Base-by-base conservation (phyloP, 371 early-diverging fungal species). In the Catenaria anguillulae region DNA sequence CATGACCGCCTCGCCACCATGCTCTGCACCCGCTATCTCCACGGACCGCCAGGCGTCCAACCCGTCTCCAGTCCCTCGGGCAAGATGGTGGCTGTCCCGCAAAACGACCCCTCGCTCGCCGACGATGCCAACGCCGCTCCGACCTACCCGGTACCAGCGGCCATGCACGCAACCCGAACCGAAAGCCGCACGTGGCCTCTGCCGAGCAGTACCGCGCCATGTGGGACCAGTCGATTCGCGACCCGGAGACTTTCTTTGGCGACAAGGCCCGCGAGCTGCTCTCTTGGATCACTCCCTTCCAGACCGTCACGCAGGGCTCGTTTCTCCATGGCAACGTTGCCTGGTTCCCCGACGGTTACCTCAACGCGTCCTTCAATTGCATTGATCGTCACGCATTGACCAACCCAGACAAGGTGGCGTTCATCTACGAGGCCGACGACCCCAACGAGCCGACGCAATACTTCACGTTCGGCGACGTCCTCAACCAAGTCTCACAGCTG, bases 311-410 rank as follows among this genome's bases (percentile, higher is more conserved):
- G 26, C 64, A 68, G 31, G 89, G 89, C 36, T 68, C 75, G 34
- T 82, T 93, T 56, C 65, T 75, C 4, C 71, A 76, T 34, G 93
- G 92, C 60, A 81, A 92, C 67, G 81, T 90, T 55, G 82, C 85
- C 60, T 97, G 96, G 95, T 98, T 97, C 79, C 75, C 80, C 31
- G 92, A 89, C 61, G 99, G 98, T 37, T 76, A 85, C 68, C 73
- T 97, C 64, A 98, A 98, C 73, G 92, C 89, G 21, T 83, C 88
- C 43, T 92, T 90, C 79, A 98, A 97, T 78, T 93, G 94, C 76
- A 86, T 98, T 33, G 99, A 98, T 68, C 87, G 97, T 50, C 92
- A 93, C 75, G 95, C 90, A 36, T 58, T 74, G 29, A 59, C 72
- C 34, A 77, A 78, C 54, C 58, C 90, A 13, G 70, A 80, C 67